A percentile compares a stretch with the other conserved stretches of the same genome.
These are phyloP conservation scores for Dorcoceras hygrometricum DNA, from an alignment of 257 asterid genomes.

Conservation along the genomic window DNA sequence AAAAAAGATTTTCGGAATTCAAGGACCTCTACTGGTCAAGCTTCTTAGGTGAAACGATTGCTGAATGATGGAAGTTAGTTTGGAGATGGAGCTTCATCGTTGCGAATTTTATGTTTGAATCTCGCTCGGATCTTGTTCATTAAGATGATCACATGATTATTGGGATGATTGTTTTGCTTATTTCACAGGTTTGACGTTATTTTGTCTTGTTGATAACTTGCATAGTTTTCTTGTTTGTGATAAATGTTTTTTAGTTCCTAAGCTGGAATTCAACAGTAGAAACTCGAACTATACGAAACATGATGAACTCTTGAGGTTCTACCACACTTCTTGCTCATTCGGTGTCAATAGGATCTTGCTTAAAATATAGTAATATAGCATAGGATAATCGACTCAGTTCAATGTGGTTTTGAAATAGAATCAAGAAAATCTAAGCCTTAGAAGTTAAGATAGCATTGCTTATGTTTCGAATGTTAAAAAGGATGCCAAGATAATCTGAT, in stretches of 20 bases:
- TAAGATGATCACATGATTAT: conserved; percentile 21
- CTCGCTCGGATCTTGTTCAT: background rate
- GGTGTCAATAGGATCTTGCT: background rate
- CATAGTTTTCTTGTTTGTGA: background rate
- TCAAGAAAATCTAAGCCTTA: background rate
- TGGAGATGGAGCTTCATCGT: background rate
- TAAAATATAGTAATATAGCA: too few species aligned
- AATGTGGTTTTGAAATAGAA: background rate
- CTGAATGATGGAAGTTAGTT: background rate
- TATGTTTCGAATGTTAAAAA: background rate
- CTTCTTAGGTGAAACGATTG: conserved; percentile 29
- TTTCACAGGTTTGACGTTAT: background rate
- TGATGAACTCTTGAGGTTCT: background rate
- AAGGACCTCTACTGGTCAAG: conserved; percentile 48
- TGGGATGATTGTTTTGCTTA: conserved; percentile 4
- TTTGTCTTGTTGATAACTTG: background rate
- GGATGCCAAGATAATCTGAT: background rate
- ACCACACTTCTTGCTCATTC: background rate
- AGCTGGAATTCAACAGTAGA: background rate
- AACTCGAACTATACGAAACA: background rate
- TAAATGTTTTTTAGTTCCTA: background rate
- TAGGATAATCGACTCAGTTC: background rate
- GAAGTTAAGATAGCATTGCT: background rate
- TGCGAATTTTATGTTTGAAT: conserved; percentile 18
- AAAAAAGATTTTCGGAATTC: conserved; percentile 86